Base-by-base conservation (phyloP, 129 eudicot species). In the Gnaphalium uliginosum region DNA sequence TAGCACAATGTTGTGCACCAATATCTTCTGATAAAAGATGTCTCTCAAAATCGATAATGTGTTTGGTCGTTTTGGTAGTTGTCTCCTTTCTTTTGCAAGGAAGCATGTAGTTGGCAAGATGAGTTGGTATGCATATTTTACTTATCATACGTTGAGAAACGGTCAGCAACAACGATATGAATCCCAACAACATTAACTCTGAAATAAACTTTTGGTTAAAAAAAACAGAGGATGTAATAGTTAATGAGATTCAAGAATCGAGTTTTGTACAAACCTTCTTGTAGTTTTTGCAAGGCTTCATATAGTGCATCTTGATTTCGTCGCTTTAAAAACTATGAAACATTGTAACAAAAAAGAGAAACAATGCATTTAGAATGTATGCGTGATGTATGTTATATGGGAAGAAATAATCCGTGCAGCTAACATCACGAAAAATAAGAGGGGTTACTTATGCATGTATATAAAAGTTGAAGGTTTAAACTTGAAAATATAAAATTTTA, bases 101-200 rank as follows among this genome's bases (percentile, higher is more conserved):
- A 35, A 93, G 97, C 98, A 93, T 93, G 80, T 76, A 60, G 41
- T 66, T 66, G 32, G 96, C 86, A 50, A 90, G 87, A 70, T 89
- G 79, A 8, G 43, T 5, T 19, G 99, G 95, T 50, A 94, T 87
- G 84, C 99, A 94, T 19, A 94, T 76, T 24, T 83, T 68, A 83
- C 87, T 87, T 86, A 94, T 83, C 64, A 53, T 59, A 13, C 87
- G 79, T 89, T 94, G 99, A 21, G 86, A 85, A 24, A 84, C 97
- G 65, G 97, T 91, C 56, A 94, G 43, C 21, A 91, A 78, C 8
- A 94, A 81, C 23, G 99, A 94, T 63, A 94, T 91, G 65, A 94
- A 94, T 75, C 99, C 99, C 94, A 94, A 54, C 73, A 94, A 82
- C 99, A 94, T 94, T 87, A 94, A 78, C 51, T 94, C 99, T 94